Base-by-base conservation (phyloP, 2,329 filamentous ascomycete genomes). In the Apiospora sp. region DNA sequence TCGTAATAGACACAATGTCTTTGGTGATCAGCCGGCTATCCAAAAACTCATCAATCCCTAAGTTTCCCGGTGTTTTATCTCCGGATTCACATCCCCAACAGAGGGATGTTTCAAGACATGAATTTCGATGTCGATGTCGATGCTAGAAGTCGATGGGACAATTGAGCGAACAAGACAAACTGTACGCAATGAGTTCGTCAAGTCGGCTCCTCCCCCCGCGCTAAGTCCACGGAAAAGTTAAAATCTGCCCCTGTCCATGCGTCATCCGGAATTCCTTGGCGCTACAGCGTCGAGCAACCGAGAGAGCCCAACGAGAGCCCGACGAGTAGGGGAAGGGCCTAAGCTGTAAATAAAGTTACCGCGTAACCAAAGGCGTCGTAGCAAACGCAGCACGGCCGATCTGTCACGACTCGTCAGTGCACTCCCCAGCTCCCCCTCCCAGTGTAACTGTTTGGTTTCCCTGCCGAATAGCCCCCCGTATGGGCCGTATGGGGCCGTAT, bases 271-370 rank as follows among this genome's bases (percentile, higher is more conserved):
- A 6, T 58, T 0, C 14, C 7, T 30, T 34, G 12, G 49, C 49
- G n/a, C n/a, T 51, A 51, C 37, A 41, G 37, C 37, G 37, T 10
- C 7, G 37, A 10, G 37, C 8, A 1, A 4, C 13, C 44, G 6
- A 46, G 43, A 19, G 14, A 46, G 13, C 19, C 24, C n/a, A 13
- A 16, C 34, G 7, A 30, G 19, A 8, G 14, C 54, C 19, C 54
- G 22, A 19, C 16, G 30, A 61, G 54, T 61, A 61, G 54, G 10
- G 8, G 14, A n/a, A 37, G 30, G 54, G 54, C 22, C 54, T 61
- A 61, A 61, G 54, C 30, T n/a, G n/a, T 19, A 61, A 61, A 37
- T 61, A 61, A 13, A 61, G 54, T 61, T 61, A 19, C 37, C 30
- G 7, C 54, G 54, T 61, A 61, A 61, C 54, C 30, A 5, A 13